Conservation (phyloP, 805 yeast species). For the Saccharomyces mikatae region DNA sequence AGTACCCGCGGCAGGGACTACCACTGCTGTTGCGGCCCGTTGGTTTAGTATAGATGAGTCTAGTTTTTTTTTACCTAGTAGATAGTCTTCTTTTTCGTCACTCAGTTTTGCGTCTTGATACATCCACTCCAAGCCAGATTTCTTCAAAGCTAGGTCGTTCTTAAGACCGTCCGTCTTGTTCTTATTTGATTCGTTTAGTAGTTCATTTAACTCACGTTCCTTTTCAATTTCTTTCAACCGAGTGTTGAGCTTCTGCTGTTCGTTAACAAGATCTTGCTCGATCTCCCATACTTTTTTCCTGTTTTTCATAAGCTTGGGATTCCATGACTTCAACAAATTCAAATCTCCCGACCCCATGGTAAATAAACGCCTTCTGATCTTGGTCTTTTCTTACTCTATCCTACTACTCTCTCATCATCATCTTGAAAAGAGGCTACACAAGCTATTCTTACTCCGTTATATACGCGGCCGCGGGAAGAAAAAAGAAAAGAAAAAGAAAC, state of each 20-base stretch:
- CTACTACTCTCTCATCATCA: not conserved
- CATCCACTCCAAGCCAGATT: slow-evolving; percentile 75
- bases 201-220: slow-evolving; percentile 53
- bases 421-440: no score
- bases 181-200: slow-evolving; percentile 41
- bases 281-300: slow-evolving; percentile 75
- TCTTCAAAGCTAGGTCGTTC: not conserved
- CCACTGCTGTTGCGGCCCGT: not conserved
- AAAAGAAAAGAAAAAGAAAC: not conserved
- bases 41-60: slow-evolving; percentile 7
- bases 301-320: slow-evolving; percentile 80
- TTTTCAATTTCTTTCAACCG: slow-evolving; percentile 54
- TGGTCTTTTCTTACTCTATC: not conserved
- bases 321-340: slow-evolving; percentile 92
- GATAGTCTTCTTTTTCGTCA: slow-evolving; percentile 14
- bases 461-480: not conserved
- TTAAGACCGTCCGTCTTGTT: slow-evolving; percentile 15
- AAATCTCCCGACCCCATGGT: slow-evolving; percentile 65
- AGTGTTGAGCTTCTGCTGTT: slow-evolving; percentile 54
- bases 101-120: slow-evolving; percentile 40
- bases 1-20: not conserved
- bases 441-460: not conserved
- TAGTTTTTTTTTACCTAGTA: slow-evolving; percentile 17
- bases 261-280: slow-evolving; percentile 72
- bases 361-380: not conserved